Percentiles rank a stretch among this genome's conserved stretches.
These are phyloP conservation scores for Noccaea caerulescens DNA, from an alignment of 345 rosid species.

Conservation along the genomic window DNA sequence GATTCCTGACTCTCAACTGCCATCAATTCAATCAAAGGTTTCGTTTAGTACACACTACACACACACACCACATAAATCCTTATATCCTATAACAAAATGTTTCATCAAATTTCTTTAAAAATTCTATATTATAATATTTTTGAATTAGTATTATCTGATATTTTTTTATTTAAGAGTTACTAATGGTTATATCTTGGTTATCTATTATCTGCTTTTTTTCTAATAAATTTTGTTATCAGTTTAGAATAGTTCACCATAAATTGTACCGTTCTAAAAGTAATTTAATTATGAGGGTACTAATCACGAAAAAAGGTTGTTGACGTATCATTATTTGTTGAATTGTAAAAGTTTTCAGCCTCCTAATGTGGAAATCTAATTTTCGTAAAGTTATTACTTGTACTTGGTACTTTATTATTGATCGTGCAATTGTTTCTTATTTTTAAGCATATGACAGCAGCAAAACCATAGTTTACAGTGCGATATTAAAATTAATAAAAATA, in stretches of 20 bases:
- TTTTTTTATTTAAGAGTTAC: no score
- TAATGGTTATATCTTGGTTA: background rate
- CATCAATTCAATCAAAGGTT: background rate
- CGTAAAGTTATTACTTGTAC: conserved; percentile 39
- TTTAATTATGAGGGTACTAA: conserved; percentile 27
- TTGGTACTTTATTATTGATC: conserved; percentile 31
- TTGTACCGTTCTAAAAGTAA: conserved; percentile 26
- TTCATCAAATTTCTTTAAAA: background rate
- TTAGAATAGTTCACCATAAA: background rate
- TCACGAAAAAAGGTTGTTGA: conserved; percentile 40
- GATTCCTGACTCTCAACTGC: background rate
- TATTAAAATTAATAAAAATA: background rate
- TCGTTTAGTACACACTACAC: background rate
- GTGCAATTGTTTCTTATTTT: conserved; percentile 35
- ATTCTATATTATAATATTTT: background rate
- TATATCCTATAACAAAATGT: background rate
- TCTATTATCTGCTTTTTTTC: background rate
- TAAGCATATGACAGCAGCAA: conserved; percentile 40
- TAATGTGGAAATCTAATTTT: conserved; percentile 35
- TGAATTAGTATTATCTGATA: background rate
- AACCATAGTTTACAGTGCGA: conserved; percentile 24
- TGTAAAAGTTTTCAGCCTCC: conserved; percentile 47
- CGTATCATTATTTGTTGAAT: conserved; percentile 32
- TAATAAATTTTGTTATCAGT: background rate
- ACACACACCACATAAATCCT: background rate